phyloP scores from a whole-genome alignment of 768 basidiomycete genomes.

The Pisolithus tinctorius region DNA sequence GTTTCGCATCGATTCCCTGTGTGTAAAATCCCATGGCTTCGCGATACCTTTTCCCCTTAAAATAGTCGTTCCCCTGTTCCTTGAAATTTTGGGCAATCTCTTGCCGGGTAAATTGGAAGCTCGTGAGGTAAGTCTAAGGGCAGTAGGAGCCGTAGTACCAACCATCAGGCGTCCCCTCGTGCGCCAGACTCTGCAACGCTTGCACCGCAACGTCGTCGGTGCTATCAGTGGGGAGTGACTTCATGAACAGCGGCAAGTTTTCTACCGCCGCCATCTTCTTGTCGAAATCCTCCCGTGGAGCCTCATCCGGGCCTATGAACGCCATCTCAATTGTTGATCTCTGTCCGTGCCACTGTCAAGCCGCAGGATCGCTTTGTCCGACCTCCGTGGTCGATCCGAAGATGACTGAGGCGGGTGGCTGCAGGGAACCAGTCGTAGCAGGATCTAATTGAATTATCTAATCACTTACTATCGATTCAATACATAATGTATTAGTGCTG shows the following conservation, averaged over 20 bases:
- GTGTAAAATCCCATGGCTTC: constrained; percentile 90
- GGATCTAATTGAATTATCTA: too few relatives aligned
- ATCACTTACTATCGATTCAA: too few relatives aligned
- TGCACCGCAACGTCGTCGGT: constrained; percentile 57
- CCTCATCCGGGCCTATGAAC: constrained; percentile 14
- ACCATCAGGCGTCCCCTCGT: constrained; percentile 96
- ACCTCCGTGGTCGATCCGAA: too few relatives aligned
- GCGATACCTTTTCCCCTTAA: constrained; percentile 75
- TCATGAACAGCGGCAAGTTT: constrained; percentile 88
- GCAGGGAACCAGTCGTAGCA: too few relatives aligned
- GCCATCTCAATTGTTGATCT: constrained; percentile 9
- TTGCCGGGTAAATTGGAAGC: constrained; percentile 22
- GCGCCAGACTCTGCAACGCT: constrained; percentile 77
- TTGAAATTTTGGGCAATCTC: constrained; percentile 92
- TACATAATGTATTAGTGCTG: too few relatives aligned
- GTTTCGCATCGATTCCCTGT: constrained; percentile 82
- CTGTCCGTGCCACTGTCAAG: too few relatives aligned
- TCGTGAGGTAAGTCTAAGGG: neutral
- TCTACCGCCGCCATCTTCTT: constrained; percentile 45
- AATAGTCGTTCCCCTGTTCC: constrained; percentile 93
- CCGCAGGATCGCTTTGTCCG: too few relatives aligned
- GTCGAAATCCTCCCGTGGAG: constrained; percentile 17
- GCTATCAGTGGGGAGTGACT: constrained; percentile 66
- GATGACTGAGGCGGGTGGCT: too few relatives aligned
- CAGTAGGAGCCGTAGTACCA: constrained; percentile 29